Evolutionary conservation across 768 basidiomycete genomes (phyloP).

Genomic region (Pleurotus citrinopileatus): DNA sequence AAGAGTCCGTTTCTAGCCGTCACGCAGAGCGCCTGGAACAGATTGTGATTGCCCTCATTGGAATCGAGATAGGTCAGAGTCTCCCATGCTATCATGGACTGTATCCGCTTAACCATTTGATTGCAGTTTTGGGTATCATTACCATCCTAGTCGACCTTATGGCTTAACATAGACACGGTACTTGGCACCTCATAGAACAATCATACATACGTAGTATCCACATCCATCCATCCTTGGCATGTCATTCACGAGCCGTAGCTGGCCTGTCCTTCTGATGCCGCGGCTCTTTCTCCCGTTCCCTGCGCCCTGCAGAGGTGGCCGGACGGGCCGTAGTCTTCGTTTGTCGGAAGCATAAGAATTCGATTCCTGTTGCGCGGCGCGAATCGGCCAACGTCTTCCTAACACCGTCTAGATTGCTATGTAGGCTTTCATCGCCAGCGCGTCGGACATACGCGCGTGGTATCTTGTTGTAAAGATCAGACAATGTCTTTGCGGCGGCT

Average conservation of each 20-base stretch:
- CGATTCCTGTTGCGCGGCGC: conserved; percentile 86
- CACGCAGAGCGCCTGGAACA: conserved; percentile 91
- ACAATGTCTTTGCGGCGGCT: conserved; percentile 77
- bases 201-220: not conserved
- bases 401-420: conserved; percentile 84
- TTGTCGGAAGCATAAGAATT: conserved; percentile 91
- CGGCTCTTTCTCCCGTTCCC: conserved; percentile 7
- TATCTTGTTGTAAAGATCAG: conserved; percentile 92
- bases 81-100: not conserved
- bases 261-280: conserved; percentile 6
- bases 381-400: conserved; percentile 89
- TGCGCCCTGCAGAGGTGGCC: conserved; percentile 8
- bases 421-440: conserved; percentile 83
- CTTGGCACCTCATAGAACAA: not conserved
- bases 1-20: conserved; percentile 89
- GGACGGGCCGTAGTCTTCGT: conserved; percentile 36
- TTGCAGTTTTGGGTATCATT: conserved; percentile 78
- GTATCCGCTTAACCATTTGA: conserved; percentile 2
- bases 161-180: conserved; percentile 30
- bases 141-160: conserved; percentile 87
- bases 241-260: conserved; percentile 1
- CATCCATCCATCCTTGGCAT: not conserved
- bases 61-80: conserved; percentile 74
- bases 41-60: conserved; percentile 90
- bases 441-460: conserved; percentile 88